These are phyloP conservation scores for Cryptococcus floricola DNA, from an alignment of 1,284 basidiomycete species.

Conservation along the genomic window DNA sequence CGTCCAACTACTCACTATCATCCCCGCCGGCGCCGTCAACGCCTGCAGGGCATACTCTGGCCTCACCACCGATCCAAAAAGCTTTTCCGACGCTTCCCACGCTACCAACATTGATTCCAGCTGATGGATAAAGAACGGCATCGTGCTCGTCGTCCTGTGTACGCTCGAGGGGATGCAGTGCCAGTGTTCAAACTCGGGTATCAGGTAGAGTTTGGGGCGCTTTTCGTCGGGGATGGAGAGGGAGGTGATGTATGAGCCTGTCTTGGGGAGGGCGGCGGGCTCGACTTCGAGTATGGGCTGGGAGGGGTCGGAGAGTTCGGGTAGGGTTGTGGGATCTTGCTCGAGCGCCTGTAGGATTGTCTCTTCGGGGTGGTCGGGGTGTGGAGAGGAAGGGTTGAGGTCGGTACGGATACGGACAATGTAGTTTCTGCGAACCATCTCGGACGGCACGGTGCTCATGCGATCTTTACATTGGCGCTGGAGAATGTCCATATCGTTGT, in stretches of 20 bases:
- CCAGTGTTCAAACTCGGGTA: conserved; percentile 22
- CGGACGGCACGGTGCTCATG: conserved; percentile 18
- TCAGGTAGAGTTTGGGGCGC: conserved; percentile 5
- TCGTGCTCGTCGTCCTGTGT: conserved; percentile 19
- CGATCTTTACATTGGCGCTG: conserved; percentile 18
- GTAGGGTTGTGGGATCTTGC: neutral
- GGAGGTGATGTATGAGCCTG: conserved; percentile 22
- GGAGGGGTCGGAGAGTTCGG: neutral
- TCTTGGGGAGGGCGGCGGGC: conserved; percentile 8
- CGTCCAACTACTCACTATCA: conserved; percentile 1
- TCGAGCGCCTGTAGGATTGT: conserved; percentile 9
- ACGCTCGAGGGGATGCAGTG: conserved; percentile 28
- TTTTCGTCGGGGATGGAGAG: neutral
- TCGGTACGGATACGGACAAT: conserved; percentile 19
- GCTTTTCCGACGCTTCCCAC: conserved; percentile 14
- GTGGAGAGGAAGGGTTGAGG: conserved; percentile 24
- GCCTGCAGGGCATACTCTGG: conserved; percentile 23
- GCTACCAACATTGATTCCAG: conserved; percentile 33
- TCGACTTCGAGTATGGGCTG: conserved; percentile 28
- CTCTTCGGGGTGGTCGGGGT: conserved; percentile 10
- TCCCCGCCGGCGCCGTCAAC: conserved; percentile 17
- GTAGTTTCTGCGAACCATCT: conserved; percentile 25
- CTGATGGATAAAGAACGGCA: conserved; percentile 20
- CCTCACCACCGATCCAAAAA: conserved; percentile 16
- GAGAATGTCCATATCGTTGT: conserved; percentile 7